These are phyloP conservation scores for Colletotrichum nymphaeae DNA, from an alignment of 2,329 filamentous ascomycete species.

Conservation along the genomic window DNA sequence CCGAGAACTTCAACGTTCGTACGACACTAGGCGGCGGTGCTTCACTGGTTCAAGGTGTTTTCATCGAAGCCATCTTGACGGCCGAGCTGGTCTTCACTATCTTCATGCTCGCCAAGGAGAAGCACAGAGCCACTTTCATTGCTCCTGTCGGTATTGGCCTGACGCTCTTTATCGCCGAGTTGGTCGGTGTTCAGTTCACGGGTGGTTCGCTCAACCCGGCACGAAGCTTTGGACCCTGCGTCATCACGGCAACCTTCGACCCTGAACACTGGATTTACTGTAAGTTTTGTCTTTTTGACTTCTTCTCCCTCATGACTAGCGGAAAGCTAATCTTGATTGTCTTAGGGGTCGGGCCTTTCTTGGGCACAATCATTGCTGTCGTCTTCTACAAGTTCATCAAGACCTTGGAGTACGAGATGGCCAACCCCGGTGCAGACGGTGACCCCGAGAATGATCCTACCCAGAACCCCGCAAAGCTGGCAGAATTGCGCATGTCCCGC, in stretches of 20 bases:
- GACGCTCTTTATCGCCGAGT: slow-evolving; percentile 56
- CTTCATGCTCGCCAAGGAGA: slow-evolving; percentile 64
- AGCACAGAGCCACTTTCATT: slow-evolving; percentile 59
- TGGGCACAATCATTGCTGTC: slow-evolving; percentile 49
- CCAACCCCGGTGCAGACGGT: slow-evolving; percentile 59
- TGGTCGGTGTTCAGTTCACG: slow-evolving; percentile 60
- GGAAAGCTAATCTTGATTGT: slow-evolving; percentile 9
- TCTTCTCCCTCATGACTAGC: not conserved
- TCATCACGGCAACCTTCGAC: slow-evolving; percentile 53
- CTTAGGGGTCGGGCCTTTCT: slow-evolving; percentile 47
- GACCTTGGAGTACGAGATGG: slow-evolving; percentile 56
- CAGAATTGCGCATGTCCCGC: slow-evolving; percentile 37
- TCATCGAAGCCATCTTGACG: slow-evolving; percentile 62
- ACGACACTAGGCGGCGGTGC: slow-evolving; percentile 54
- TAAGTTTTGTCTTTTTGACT: slow-evolving; percentile 44
- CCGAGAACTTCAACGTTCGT: slow-evolving; percentile 53
- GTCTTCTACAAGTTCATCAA: slow-evolving; percentile 54
- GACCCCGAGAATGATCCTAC: slow-evolving; percentile 56
- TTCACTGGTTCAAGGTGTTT: slow-evolving; percentile 56
- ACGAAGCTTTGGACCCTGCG: slow-evolving; percentile 58
- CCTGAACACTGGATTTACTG: slow-evolving; percentile 62
- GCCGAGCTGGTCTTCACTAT: slow-evolving; percentile 60
- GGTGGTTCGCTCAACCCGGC: slow-evolving; percentile 61
- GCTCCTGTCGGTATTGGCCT: slow-evolving; percentile 61
- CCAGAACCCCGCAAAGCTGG: slow-evolving; percentile 54